phyloP scores from a whole-genome alignment of 768 basidiomycete genomes.

The Antrodiella citrinella region DNA sequence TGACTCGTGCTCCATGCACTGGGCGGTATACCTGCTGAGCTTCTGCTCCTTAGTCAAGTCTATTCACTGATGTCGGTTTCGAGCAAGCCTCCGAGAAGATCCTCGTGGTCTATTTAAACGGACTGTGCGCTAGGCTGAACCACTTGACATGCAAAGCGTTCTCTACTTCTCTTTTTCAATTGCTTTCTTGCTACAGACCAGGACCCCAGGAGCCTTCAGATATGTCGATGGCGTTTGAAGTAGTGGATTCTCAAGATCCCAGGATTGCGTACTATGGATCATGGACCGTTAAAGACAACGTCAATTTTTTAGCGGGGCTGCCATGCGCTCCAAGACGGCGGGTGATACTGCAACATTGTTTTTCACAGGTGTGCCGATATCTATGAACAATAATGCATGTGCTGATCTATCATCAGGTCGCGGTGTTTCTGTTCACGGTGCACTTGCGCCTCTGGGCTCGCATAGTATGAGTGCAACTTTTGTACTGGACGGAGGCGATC shows the following conservation, averaged over 20 bases:
- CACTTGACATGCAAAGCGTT: no score
- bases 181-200: no score
- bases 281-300: neutral
- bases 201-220: no score
- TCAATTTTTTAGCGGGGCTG: neutral
- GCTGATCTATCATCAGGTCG: neutral
- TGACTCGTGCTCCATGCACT: no score
- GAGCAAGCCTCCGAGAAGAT: no score
- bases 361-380: neutral
- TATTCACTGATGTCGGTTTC: no score
- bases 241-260: neutral
- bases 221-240: no score
- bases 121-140: no score
- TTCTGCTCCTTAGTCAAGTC: no score
- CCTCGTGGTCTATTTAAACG: no score
- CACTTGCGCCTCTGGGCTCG: neutral
- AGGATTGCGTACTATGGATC: neutral
- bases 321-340: neutral
- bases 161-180: no score
- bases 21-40: no score
- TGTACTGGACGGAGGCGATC: neutral
- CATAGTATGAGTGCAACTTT: neutral
- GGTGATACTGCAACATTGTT: neutral
- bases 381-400: neutral
- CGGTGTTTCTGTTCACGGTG: neutral